These are phyloP conservation scores for Flaveria bidentis DNA, from an alignment of 129 eudicot species.

Conservation along the genomic window DNA sequence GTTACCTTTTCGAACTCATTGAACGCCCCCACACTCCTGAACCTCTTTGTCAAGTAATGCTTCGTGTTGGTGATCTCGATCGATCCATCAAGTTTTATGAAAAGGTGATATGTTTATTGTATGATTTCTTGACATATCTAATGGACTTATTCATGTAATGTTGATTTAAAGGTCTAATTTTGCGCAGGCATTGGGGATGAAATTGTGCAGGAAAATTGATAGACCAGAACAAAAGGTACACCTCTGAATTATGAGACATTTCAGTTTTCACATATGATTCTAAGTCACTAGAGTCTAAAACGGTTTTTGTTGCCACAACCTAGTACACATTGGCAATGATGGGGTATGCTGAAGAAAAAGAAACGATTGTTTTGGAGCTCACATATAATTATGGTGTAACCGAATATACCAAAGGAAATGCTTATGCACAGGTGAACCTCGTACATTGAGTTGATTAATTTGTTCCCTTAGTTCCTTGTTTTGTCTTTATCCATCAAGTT, in stretches of 20 bases:
- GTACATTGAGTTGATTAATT: neutral
- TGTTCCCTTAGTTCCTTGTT: neutral
- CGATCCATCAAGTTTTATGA: constrained; percentile 90
- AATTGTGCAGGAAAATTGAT: constrained; percentile 60
- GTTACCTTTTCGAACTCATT: constrained; percentile 85
- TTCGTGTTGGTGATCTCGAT: constrained; percentile 97
- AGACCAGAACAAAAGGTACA: constrained; percentile 86
- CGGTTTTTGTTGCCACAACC: neutral
- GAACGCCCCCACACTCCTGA: constrained; percentile 79
- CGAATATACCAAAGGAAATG: constrained; percentile 93
- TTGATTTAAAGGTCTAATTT: neutral
- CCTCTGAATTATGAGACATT: too few species aligned
- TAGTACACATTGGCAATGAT: constrained; percentile 93
- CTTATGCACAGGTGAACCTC: constrained; percentile 82
- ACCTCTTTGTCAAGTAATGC: constrained; percentile 99
- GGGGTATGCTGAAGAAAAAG: constrained; percentile 84
- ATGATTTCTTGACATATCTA: neutral
- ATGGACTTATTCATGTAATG: neutral
- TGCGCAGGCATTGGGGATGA: constrained; percentile 87
- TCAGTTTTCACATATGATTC: too few species aligned
- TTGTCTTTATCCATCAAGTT: neutral
- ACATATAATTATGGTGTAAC: constrained; percentile 90
- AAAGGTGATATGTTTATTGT: constrained; percentile 42
- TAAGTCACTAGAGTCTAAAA: neutral
- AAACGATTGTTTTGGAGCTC: constrained; percentile 78